Conservation (phyloP, 2,329 filamentous ascomycete genomes). For the Cladosporium sp. region DNA sequence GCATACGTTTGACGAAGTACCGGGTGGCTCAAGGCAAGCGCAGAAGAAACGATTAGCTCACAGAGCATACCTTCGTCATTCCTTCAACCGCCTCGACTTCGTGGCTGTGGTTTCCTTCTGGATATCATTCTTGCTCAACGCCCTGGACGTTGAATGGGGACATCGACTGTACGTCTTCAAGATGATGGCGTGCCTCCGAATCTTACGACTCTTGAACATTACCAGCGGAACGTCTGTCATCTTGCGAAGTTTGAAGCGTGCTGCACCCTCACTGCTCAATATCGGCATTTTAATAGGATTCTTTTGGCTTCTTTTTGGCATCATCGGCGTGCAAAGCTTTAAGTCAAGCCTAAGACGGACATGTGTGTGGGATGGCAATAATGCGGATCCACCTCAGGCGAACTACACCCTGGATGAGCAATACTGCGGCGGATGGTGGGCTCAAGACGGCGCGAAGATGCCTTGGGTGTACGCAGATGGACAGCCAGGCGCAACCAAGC, state of each 20-base stretch:
- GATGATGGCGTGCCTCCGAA: constrained; percentile 93
- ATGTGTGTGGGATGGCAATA: constrained; percentile 45
- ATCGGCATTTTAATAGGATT: constrained; percentile 92
- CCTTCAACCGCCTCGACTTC: constrained; percentile 93
- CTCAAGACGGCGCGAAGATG: constrained; percentile 48
- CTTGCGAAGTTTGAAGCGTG: constrained; percentile 88
- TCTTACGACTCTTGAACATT: constrained; percentile 80
- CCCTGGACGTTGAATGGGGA: constrained; percentile 61
- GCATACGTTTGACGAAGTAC: constrained; percentile 36
- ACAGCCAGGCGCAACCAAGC: constrained; percentile 43
- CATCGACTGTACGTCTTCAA: constrained; percentile 83
- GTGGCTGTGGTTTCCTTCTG: constrained; percentile 92
- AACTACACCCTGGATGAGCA: constrained; percentile 52
- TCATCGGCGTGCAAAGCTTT: constrained; percentile 94
- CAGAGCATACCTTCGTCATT: constrained; percentile 86
- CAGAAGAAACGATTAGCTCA: constrained; percentile 81
- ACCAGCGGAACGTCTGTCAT: constrained; percentile 96
- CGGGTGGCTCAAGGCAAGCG: constrained; percentile 64
- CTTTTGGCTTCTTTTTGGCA: constrained; percentile 96
- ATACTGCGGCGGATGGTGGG: constrained; percentile 80
- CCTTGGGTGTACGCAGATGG: constrained; percentile 64
- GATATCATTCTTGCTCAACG: constrained; percentile 72
- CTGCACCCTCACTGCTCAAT: constrained; percentile 81
- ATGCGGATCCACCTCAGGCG: constrained; percentile 27
- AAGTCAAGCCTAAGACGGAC: constrained; percentile 45